phyloP scores from a whole-genome alignment of 2,329 filamentous ascomycete genomes.

The Zymoseptoria ardabiliae region DNA sequence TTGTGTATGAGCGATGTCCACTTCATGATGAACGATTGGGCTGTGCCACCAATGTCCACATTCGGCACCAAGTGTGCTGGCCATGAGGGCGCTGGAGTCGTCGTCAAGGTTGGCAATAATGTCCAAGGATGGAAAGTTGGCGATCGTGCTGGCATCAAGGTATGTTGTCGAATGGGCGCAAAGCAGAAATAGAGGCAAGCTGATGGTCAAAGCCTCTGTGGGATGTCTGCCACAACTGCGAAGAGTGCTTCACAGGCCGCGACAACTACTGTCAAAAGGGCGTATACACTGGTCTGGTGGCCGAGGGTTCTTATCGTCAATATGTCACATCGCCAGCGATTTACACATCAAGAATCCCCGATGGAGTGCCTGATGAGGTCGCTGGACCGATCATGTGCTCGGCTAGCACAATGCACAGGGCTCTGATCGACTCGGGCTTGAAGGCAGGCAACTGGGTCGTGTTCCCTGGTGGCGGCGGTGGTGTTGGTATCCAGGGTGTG shows the following conservation, averaged over 20 bases:
- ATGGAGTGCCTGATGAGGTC: slow-evolving; percentile 47
- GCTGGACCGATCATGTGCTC: slow-evolving; percentile 56
- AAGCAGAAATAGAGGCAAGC: slow-evolving; percentile 22
- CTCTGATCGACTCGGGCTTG: slow-evolving; percentile 45
- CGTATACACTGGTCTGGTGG: slow-evolving; percentile 39
- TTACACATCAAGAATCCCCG: slow-evolving; percentile 49
- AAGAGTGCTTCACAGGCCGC: slow-evolving; percentile 43
- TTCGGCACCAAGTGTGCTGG: slow-evolving; percentile 28
- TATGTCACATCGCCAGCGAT: slow-evolving; percentile 51
- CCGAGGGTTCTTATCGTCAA: slow-evolving; percentile 49
- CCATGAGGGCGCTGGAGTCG: slow-evolving; percentile 51
- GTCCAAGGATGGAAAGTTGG: slow-evolving; percentile 49
- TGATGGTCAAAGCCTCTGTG: slow-evolving; percentile 36
- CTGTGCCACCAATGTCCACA: slow-evolving; percentile 39
- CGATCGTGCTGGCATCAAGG: slow-evolving; percentile 41
- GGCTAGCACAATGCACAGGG: slow-evolving; percentile 51
- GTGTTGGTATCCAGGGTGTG: slow-evolving; percentile 51
- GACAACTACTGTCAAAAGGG: slow-evolving; percentile 47
- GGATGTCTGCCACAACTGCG: slow-evolving; percentile 45
- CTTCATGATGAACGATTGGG: slow-evolving; percentile 53
- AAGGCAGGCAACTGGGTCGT: slow-evolving; percentile 48
- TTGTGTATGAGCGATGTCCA: slow-evolving; percentile 53
- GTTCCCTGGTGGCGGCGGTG: slow-evolving; percentile 49
- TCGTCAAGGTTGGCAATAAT: slow-evolving; percentile 49
- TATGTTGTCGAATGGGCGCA: not conserved